Evolutionary conservation across 2,329 filamentous ascomycete species (phyloP), one percentile per base, ranked within the genome.

Genomic region (Fusarium abutilonis): DNA sequence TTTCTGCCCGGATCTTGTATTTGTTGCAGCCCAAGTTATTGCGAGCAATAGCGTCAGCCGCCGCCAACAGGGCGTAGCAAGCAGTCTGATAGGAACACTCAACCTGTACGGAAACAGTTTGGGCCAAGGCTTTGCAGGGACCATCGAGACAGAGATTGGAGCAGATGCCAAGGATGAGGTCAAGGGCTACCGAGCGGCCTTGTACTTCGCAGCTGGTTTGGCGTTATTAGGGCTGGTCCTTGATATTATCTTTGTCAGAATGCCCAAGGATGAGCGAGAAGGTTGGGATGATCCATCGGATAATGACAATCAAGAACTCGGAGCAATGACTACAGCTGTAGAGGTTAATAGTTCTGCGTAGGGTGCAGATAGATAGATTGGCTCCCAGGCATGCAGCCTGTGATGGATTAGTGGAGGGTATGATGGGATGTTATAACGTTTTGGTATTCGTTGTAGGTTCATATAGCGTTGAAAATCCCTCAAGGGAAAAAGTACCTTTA

Each of bases 1-100:
- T 3, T 79, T 63, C 38, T 80, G 78, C 28, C 80, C 80, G 0
- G 82, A 85, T 56, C 77, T 84, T 3, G 75, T 82, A 6, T 83
- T 79, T 49, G 79, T 80, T 0, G 80, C 80, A 0, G 80, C 80
- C 0, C 80, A 84, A 56, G 80, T 85, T 5, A 82, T 85, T 50
- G 80, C 82, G 0, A 84, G 82, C 50, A 83, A 84, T 52, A 77
- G 76, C 1, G 82, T 85, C 28, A 73, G 67, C 3, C 73, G 76
- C 3, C 74, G 76, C 6, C 75, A 85, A 19, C 82, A 85, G 46
- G 83, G 83, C 0, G 74, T 84, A 3, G 82, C 82, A 0, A 80
- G 77, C 0, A 80, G 77, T 13, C 69, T 86, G 3, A 77, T 85
- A 8, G 81, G 82, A 2, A 72, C 70, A 0, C 59, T 76, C 0